Evolutionary conservation across 2,329 filamentous ascomycete species (phyloP).

Genomic region (Nemania sp.): DNA sequence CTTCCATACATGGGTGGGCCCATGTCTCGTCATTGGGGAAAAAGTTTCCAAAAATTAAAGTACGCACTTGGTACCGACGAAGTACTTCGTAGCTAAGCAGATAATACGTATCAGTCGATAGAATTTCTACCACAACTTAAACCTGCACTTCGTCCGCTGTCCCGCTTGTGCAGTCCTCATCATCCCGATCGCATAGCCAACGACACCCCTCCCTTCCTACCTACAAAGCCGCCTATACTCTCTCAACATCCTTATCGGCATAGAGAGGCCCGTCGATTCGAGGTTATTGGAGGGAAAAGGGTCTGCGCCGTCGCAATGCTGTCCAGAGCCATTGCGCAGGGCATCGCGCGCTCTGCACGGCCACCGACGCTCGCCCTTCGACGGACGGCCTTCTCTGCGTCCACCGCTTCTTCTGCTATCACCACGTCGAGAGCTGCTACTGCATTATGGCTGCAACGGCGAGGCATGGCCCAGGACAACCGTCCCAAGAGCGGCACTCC

Average conservation of each 20-base stretch:
- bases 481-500: constrained; percentile 29
- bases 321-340: constrained; percentile 46
- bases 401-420: constrained; percentile 31
- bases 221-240: neutral
- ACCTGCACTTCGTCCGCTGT: neutral
- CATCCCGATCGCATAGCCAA: neutral
- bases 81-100: no score
- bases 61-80: neutral
- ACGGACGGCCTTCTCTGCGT: constrained; percentile 33
- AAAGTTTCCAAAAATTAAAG: constrained; percentile 20
- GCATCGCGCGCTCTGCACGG: constrained; percentile 45
- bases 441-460: constrained; percentile 44
- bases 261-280: neutral
- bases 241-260: neutral
- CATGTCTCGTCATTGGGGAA: neutral
- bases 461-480: constrained; percentile 50
- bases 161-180: neutral
- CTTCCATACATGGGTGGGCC: no score
- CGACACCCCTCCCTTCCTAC: neutral
- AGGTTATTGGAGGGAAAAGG: constrained; percentile 8
- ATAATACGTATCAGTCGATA: no score
- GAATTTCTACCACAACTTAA: constrained; percentile 11
- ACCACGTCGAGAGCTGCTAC: constrained; percentile 41
- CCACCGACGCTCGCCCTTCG: constrained; percentile 36
- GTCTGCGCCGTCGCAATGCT: constrained; percentile 42